Evolutionary conservation across 2,329 filamentous ascomycete species (phyloP).

Genomic region (Lachnellula occidentalis): DNA sequence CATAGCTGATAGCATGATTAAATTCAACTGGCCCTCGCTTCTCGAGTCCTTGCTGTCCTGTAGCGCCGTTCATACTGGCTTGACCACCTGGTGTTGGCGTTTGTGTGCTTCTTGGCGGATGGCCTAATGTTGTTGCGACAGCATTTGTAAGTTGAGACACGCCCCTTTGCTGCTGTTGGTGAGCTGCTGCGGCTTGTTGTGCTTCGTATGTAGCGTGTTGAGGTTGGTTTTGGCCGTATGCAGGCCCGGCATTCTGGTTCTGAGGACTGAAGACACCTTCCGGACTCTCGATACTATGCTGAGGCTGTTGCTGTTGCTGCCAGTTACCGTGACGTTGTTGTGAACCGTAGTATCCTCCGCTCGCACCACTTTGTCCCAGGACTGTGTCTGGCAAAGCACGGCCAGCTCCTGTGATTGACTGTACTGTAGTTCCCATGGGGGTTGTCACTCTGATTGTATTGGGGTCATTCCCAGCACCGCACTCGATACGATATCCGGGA

Average conservation of each 20-base stretch:
- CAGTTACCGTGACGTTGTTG: constrained; percentile 40
- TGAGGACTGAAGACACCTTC: constrained; percentile 58
- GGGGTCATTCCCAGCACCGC: constrained; percentile 86
- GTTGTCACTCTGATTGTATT: constrained; percentile 96
- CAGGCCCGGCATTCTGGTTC: constrained; percentile 43
- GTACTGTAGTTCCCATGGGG: constrained; percentile 93
- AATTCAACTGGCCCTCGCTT: constrained; percentile 95
- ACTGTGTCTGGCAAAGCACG: constrained; percentile 35
- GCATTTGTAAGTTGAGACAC: constrained; percentile 63
- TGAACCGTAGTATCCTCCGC: constrained; percentile 37
- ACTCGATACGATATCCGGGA: constrained; percentile 93
- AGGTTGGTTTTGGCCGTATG: constrained; percentile 40
- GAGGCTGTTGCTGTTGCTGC: constrained; percentile 46
- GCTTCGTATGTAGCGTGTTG: constrained; percentile 35
- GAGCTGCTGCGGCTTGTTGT: constrained; percentile 37
- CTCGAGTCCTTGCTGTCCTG: constrained; percentile 61
- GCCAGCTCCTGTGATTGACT: constrained; percentile 62
- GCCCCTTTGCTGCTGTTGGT: constrained; percentile 60
- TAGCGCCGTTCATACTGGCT: constrained; percentile 56
- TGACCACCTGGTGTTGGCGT: constrained; percentile 54
- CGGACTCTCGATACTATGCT: constrained; percentile 57
- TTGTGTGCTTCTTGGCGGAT: constrained; percentile 47
- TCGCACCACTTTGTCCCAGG: constrained; percentile 18
- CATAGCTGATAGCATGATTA: constrained; percentile 98
- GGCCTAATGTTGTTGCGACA: constrained; percentile 35